Evolutionary conservation across 352 stramenopile genomes (phyloP), one percentile per base, ranked within the genome.

Genomic region (Elongisporangium undulatum): DNA sequence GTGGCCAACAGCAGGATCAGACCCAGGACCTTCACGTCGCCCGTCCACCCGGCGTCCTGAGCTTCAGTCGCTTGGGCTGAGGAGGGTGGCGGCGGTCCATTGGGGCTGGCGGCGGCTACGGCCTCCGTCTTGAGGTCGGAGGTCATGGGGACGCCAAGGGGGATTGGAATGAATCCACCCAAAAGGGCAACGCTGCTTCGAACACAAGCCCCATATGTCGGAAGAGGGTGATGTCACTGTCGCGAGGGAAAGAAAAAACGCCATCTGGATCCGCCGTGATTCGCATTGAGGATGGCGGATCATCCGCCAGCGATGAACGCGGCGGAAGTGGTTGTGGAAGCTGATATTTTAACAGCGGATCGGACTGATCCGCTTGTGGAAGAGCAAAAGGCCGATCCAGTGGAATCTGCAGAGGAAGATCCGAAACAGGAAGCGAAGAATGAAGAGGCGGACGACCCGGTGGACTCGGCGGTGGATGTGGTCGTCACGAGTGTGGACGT

Each of bases 401-500:
- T 45, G 34, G 13, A 45, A 17, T 26, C 34, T 45, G 34, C 9
- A 45, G 34, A 45, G 34, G 34, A 9, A 4, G 34, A 45, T 45
- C 34, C 17, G 12, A 45, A 8, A 4, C 34, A 45, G 9, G 26
- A 38, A 9, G 26, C 39, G 29, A 53, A n/a, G 39, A 26, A 59
- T 22, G 55, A 66, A 4, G 56, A 62, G 4, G 23, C 60, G 16
- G 45, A 55, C n/a, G 64, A 82, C 4, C 51, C 58, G 45, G 54
- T 49, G 15, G 69, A 79, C 26, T 67, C 62, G 2, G 77, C 77
- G 21, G 64, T 89, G 1, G 74, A 88, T 48, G 77, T 91, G 4
- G 77, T 89, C 1, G 75, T 91, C 29, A 89, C 79, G n/a, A 84
- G 74, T 38, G 77, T 87, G 4, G 79, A 89, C 22, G 56, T 65